These are phyloP conservation scores for Pezicula radicicola DNA, from an alignment of 2,329 filamentous ascomycete species.

Conservation along the genomic window DNA sequence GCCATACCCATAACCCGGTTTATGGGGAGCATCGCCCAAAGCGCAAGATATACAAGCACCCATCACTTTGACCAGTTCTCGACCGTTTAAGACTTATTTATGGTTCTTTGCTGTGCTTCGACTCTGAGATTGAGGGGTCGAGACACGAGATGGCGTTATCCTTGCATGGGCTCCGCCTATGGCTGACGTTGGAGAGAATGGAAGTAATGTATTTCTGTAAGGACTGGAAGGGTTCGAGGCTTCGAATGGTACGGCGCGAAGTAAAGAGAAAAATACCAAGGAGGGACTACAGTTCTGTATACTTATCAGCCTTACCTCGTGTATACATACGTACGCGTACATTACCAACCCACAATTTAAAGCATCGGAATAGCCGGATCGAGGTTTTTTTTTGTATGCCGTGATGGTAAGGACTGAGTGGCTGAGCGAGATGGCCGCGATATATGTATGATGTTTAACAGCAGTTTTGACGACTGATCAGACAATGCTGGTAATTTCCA, in stretches of 20 bases:
- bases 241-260: background rate
- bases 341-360: constrained; percentile 2
- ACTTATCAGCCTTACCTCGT: background rate
- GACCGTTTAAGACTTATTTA: background rate
- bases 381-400: too few relatives aligned
- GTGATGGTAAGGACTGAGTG: too few relatives aligned
- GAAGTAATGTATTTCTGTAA: background rate
- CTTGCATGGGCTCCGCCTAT: background rate
- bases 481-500: too few relatives aligned
- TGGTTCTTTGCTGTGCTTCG: background rate
- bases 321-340: background rate
- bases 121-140: background rate
- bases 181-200: background rate
- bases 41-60: background rate
- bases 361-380: background rate
- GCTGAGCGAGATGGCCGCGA: too few relatives aligned
- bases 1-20: background rate
- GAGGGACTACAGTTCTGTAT: background rate
- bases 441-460: too few relatives aligned
- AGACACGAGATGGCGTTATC: background rate
- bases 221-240: background rate
- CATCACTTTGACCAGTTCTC: background rate
- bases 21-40: background rate
- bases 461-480: too few relatives aligned
- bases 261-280: background rate